A percentile compares a stretch with the other conserved stretches of the same genome.
Conservation (phyloP, 345 rosid genomes). For the Ceriops decandra region DNA sequence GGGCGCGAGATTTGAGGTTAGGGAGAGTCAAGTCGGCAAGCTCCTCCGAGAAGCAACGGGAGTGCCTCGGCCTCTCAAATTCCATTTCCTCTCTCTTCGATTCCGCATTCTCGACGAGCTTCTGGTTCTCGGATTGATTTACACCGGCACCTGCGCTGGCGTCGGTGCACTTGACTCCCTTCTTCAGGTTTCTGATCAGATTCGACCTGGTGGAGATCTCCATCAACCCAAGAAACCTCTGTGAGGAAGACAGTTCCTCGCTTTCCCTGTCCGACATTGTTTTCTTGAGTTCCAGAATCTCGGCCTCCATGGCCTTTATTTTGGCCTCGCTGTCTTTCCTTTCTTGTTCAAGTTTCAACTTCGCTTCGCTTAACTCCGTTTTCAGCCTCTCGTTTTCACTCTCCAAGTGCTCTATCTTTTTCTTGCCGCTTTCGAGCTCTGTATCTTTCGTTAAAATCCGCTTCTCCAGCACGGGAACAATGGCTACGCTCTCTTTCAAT, state of each 20-base stretch:
- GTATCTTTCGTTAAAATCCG: constrained; percentile 39
- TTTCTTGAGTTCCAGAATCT: constrained; percentile 50
- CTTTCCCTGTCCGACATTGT: constrained; percentile 39
- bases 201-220: constrained; percentile 53
- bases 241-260: constrained; percentile 56
- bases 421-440: constrained; percentile 35
- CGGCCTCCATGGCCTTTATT: constrained; percentile 45
- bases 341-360: constrained; percentile 28
- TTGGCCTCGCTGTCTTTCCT: constrained; percentile 35
- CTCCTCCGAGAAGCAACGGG: constrained; percentile 65
- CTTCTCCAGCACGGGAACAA: constrained; percentile 65
- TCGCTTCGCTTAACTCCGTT: constrained; percentile 29
- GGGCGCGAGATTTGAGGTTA: constrained; percentile 60
- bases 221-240: constrained; percentile 64
- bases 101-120: constrained; percentile 25
- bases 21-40: constrained; percentile 53
- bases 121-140: constrained; percentile 13
- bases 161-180: constrained; percentile 34
- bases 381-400: constrained; percentile 45
- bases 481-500: constrained; percentile 62
- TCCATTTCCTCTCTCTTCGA: constrained; percentile 40
- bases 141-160: background rate
- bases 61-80: constrained; percentile 44
- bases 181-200: constrained; percentile 47
- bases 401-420: constrained; percentile 39